Conservation (phyloP, 306 rosid species). For the Sechiopsis laciniata region DNA sequence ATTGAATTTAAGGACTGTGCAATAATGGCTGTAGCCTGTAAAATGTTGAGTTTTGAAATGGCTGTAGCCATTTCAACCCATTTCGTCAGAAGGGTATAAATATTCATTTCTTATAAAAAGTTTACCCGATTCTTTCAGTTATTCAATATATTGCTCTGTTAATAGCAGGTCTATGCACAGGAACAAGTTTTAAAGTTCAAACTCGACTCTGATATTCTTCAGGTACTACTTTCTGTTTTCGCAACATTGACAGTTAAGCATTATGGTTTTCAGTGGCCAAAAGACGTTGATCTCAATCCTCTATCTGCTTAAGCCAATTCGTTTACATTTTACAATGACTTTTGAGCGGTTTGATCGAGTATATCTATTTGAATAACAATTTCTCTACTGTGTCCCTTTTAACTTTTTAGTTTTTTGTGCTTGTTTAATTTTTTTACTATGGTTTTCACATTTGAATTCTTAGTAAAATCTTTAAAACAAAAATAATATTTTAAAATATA, state of each 20-base stretch:
- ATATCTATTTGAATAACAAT: background rate
- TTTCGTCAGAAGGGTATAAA: background rate
- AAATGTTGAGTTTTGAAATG: background rate
- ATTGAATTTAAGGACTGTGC: background rate
- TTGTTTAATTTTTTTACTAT: too few relatives aligned
- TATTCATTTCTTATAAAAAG: background rate
- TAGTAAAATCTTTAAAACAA: too few relatives aligned
- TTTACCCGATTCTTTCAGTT: background rate
- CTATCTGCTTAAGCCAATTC: background rate
- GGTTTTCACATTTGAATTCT: too few relatives aligned
- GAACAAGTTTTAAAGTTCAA: constrained; percentile 31
- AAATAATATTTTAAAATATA: too few relatives aligned
- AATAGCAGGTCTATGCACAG: constrained; percentile 45
- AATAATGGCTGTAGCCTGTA: background rate
- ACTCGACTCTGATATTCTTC: constrained; percentile 64
- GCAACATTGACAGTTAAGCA: too few relatives aligned
- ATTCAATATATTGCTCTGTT: constrained; percentile 11
- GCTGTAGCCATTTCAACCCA: background rate
- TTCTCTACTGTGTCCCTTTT: background rate
- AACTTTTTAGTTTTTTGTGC: background rate
- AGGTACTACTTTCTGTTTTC: constrained; percentile 38
- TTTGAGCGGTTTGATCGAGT: constrained; percentile 4
- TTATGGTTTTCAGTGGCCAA: too few relatives aligned
- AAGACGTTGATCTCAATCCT: too few relatives aligned
- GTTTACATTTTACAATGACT: background rate